Evolutionary conservation across 2,329 filamentous ascomycete species (phyloP).

Genomic region (Cercospora zeina): DNA sequence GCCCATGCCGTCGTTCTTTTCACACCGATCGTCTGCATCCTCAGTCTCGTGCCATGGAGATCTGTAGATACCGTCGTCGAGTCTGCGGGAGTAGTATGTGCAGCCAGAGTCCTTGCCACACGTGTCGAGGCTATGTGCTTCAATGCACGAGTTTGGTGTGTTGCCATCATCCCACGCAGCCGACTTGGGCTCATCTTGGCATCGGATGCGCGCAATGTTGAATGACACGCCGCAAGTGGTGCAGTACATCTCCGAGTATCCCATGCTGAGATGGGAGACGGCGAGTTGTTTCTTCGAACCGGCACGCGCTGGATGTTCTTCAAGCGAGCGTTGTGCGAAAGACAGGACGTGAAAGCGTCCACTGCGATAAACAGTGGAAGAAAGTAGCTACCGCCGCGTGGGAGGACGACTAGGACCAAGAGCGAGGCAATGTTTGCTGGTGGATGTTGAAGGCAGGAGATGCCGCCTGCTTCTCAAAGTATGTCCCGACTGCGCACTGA

Average conservation of each 20-base stretch:
- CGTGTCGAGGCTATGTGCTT: neutral
- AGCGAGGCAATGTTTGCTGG: no score
- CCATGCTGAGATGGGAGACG: neutral
- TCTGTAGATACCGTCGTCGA: neutral
- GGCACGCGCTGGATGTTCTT: no score
- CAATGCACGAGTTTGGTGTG: neutral
- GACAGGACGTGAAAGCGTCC: neutral
- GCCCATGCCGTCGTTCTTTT: neutral
- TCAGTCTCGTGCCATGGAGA: neutral
- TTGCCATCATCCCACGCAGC: slow-evolving; percentile 16
- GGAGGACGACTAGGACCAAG: no score
- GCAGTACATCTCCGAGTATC: slow-evolving; percentile 14
- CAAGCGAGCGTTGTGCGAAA: neutral
- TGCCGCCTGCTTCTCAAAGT: no score
- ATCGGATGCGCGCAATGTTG: slow-evolving; percentile 21
- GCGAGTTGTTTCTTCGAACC: neutral
- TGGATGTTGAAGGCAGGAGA: no score
- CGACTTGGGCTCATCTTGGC: slow-evolving; percentile 5
- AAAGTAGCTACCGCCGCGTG: neutral
- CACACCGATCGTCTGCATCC: neutral
- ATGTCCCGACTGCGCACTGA: no score
- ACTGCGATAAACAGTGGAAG: neutral
- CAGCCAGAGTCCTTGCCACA: slow-evolving; percentile 15
- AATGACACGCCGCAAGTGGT: slow-evolving; percentile 22
- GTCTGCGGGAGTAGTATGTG: neutral